phyloP scores from a whole-genome alignment of 2,329 filamentous ascomycete genomes.

The Coccinonectria pachysandricola region DNA sequence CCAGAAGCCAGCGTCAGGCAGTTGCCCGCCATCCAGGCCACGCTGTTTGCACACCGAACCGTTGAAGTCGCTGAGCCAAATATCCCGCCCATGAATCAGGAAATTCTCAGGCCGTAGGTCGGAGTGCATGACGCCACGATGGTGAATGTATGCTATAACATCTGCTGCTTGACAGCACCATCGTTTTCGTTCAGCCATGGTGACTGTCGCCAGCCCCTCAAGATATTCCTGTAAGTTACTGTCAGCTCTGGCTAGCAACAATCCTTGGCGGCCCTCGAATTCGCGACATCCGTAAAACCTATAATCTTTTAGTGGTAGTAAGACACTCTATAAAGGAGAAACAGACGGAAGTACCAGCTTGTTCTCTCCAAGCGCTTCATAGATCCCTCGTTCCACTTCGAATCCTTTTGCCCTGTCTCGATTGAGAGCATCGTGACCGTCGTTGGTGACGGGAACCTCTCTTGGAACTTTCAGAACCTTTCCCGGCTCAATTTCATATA shows the following conservation, averaged over 20 bases:
- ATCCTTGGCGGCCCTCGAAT: too few relatives aligned
- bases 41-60: constrained; percentile 21
- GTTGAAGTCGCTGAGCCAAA: constrained; percentile 24
- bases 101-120: constrained; percentile 24
- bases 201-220: constrained; percentile 3
- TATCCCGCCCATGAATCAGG: constrained; percentile 20
- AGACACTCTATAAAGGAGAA: too few relatives aligned
- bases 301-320: too few relatives aligned
- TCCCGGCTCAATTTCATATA: too few relatives aligned
- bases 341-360: too few relatives aligned
- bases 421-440: too few relatives aligned
- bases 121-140: constrained; percentile 22
- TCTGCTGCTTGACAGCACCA: constrained; percentile 22
- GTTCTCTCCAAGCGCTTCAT: too few relatives aligned
- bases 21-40: constrained; percentile 6
- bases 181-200: constrained; percentile 2
- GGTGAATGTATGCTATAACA: constrained; percentile 20
- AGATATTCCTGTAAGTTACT: constrained; percentile 9
- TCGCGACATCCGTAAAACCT: too few relatives aligned
- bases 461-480: too few relatives aligned
- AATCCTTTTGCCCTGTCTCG: too few relatives aligned
- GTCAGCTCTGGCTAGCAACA: constrained; percentile 11
- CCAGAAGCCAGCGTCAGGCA: constrained; percentile 10
- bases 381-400: too few relatives aligned
- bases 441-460: too few relatives aligned